Conservation (phyloP, 2,329 filamentous ascomycete genomes). For the Cordyceps pruinosa region DNA sequence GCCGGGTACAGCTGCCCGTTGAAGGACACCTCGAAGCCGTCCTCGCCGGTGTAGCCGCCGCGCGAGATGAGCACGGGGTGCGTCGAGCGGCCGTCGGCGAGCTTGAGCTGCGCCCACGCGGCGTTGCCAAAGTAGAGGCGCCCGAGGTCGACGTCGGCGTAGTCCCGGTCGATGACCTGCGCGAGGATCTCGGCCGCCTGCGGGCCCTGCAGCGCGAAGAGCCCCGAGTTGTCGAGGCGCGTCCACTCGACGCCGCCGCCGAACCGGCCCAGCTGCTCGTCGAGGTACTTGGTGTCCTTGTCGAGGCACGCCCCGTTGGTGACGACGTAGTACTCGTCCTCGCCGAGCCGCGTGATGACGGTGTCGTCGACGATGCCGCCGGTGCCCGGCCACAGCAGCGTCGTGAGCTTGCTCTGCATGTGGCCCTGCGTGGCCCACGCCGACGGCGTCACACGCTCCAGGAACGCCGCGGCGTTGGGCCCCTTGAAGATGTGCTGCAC, state of each 20-base stretch:
- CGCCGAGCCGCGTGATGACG: conserved; percentile 73
- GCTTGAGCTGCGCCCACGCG: conserved; percentile 56
- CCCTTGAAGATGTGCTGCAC: conserved; percentile 83
- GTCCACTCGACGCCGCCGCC: conserved; percentile 57
- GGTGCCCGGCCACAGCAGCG: conserved; percentile 67
- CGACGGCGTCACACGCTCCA: conserved; percentile 78
- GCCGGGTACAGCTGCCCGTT: conserved; percentile 35
- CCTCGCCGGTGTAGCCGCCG: conserved; percentile 94
- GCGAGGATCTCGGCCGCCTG: conserved; percentile 63
- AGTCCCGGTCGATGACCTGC: conserved; percentile 48
- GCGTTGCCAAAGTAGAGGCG: conserved; percentile 78
- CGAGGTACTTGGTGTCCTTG: conserved; percentile 77
- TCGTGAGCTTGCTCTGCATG: conserved; percentile 75
- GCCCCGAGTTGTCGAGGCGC: conserved; percentile 63
- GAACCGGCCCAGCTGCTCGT: conserved; percentile 55
- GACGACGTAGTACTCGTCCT: conserved; percentile 80
- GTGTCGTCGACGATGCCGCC: conserved; percentile 95
- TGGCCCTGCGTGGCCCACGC: conserved; percentile 55
- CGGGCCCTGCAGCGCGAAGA: conserved; percentile 88
- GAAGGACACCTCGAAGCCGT: conserved; percentile 95
- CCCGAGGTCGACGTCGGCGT: conserved; percentile 43
- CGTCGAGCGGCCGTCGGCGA: conserved; percentile 42
- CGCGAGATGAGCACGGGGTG: conserved; percentile 61
- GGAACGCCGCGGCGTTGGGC: conserved; percentile 69
- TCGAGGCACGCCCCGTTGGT: conserved; percentile 89